Base-by-base conservation (phyloP, 2,329 filamentous ascomycete genomes). In the Thelonectria olida region DNA sequence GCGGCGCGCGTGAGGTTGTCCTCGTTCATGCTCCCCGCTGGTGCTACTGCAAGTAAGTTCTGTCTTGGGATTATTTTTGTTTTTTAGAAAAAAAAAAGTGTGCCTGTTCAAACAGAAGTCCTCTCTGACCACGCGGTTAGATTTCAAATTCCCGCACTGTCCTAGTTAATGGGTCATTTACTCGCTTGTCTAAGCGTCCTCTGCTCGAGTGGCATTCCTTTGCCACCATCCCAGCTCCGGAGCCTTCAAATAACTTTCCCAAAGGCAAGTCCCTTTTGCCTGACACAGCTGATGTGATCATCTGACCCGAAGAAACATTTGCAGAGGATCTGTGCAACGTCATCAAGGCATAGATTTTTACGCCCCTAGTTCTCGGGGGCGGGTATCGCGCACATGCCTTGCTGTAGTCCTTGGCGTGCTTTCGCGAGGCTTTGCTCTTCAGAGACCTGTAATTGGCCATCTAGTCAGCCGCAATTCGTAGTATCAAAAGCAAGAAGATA, bases 401-500 rank as follows among this genome's bases (percentile, higher is more conserved):
- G 76, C 84, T 84, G 80, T 89, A 90, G 79, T 90, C 88, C 75
- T 88, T 88, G 71, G 86, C 80, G 80, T 90, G 86, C 78, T 89
- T 90, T 78, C 87, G 85, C 63, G 86, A 82, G 59, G 91, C 91
- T 79, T 92, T 92, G 70, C 86, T 84, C 78, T 93, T 93, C 65
- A 95, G 81, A 7, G 89, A 83, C 66, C 92, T 94, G 76, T 45
- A 61, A 25, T 31, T 49, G n/a, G 17, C 38, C 25, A 41, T 66
- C 41, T 12, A 31, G 64, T 66, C 53, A 54, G 61, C n/a, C 7
- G 22, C 20, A 48, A 49, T 52, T 61, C 54, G 28, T 51, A 27
- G 12, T 12, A 23, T 41, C 12, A 13, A 55, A 34, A 10, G 12
- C 12, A 22, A 28, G 7, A 19, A 15, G 19, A 12, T 39, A 7